Evolutionary conservation across 768 basidiomycete species (phyloP), one percentile per base, ranked within the genome.

Genomic region (Russula compacta): DNA sequence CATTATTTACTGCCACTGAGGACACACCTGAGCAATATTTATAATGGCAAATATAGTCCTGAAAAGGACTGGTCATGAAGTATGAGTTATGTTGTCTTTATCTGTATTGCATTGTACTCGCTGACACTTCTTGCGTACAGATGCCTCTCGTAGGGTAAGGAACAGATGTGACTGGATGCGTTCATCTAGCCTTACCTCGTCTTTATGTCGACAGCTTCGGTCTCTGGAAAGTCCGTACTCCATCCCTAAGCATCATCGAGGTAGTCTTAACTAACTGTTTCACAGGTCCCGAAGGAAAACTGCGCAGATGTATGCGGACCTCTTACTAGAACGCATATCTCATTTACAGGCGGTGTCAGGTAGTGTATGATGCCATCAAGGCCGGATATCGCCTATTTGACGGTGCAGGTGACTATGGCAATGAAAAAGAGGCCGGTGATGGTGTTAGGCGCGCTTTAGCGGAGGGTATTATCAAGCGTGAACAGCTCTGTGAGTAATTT

Each of bases 301-400:
- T 86, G 85, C 66, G 83, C 86, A 51, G 79, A 85, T 48, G 84
- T 85, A 63, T 15, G 39, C 38, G 21, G 29, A 9, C 2, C 36
- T 38, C 29, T 21, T 21, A 8, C 24, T 35, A 11, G 44, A 14
- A 40, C 2, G n/a, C 50, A 56, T 14, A 50, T 43, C 15, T 36
- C 49, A 7, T 46, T 33, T 49, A 52, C 29, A 38, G 14, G 40
- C n/a, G 19, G 14, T 39, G 6, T 56, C 67, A 90, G 82, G 83
- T 81, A 56, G 91, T 95, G 53, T 92, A 92, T 77, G 75, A 85
- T 59, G 90, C 92, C 17, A 87, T 94, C 75, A 91, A 91, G 71
- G 77, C 79, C 29, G 92, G 93, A 0, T 93, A 92, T 71, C 84
- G 92, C 63, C 86, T 95, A 57, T 78, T 95, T 58, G 92, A 93